These are phyloP conservation scores for Kodamaea kaohsiungensis DNA, from an alignment of 805 yeast genomes.

Conservation along the genomic window DNA sequence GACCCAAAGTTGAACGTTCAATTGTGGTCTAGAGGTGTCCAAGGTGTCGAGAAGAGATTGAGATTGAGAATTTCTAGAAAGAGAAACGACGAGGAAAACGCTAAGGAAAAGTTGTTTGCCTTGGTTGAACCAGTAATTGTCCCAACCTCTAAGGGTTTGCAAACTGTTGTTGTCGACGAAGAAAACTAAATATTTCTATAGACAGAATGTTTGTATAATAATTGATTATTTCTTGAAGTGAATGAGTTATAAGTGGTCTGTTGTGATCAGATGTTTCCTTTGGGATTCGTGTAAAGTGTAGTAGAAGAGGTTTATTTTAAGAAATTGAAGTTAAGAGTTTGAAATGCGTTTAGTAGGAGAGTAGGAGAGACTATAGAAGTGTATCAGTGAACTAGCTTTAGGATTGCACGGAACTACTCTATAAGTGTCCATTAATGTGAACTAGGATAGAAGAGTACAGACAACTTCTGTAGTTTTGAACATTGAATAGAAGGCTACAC, in stretches of 20 bases:
- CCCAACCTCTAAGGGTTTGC: constrained; percentile 94
- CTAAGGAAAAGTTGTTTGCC: constrained; percentile 96
- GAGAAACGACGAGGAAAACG: constrained; percentile 99
- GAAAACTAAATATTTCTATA: constrained; percentile 30
- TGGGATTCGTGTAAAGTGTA: no score
- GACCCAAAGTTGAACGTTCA: constrained; percentile 98
- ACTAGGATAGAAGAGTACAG: no score
- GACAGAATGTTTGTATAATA: constrained; percentile 17
- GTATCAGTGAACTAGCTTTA: no score
- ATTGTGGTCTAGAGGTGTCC: constrained; percentile 99
- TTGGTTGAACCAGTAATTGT: constrained; percentile 97
- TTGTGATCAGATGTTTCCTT: background rate
- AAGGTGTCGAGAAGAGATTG: constrained; percentile 97
- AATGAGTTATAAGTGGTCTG: background rate
- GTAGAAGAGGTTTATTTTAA: no score
- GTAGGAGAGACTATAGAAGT: no score
- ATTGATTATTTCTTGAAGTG: constrained; percentile 9
- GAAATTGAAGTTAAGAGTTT: no score
- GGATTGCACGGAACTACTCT: no score
- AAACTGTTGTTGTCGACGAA: constrained; percentile 94
- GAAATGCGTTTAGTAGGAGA: no score
- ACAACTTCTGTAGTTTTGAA: no score
- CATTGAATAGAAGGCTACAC: no score
- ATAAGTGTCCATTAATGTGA: no score
- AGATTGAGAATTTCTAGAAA: constrained; percentile 98